Evolutionary conservation across 306 rosid species (phyloP).

Genomic region (Citrullus mucosospermus): DNA sequence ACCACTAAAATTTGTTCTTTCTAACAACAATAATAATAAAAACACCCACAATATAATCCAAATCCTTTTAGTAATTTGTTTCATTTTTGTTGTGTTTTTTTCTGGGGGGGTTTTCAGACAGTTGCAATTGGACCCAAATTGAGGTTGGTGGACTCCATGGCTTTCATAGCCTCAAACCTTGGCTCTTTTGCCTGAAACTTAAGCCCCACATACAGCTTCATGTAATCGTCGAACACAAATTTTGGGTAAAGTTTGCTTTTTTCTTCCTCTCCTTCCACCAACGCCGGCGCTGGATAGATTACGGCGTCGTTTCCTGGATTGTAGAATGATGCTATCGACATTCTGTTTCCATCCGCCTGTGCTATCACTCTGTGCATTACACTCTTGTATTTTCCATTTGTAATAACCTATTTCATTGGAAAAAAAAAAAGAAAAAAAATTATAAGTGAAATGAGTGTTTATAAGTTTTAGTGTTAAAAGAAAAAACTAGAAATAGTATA

Average conservation of each 20-base stretch:
- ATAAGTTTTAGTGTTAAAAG: too few species aligned
- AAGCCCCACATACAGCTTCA: conserved; percentile 76
- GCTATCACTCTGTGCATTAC: conserved; percentile 70
- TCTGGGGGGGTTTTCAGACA: conserved; percentile 10
- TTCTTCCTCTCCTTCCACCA: conserved; percentile 42
- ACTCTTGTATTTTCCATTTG: conserved; percentile 89
- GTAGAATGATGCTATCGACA: conserved; percentile 93
- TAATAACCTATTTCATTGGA: conserved; percentile 39
- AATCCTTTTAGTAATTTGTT: background rate
- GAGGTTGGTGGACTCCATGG: conserved; percentile 27
- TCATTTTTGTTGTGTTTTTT: too few species aligned
- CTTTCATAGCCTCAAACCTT: conserved; percentile 89
- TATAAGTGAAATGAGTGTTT: too few species aligned
- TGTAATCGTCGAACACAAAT: conserved; percentile 87
- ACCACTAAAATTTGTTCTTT: background rate
- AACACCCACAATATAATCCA: background rate
- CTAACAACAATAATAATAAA: background rate
- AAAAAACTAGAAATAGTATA: background rate
- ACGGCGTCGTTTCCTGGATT: conserved; percentile 84
- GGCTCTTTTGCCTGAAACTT: conserved; percentile 96
- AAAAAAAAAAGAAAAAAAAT: too few species aligned
- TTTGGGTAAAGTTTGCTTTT: conserved; percentile 54
- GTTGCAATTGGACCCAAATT: conserved; percentile 38
- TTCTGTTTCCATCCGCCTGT: conserved; percentile 63
- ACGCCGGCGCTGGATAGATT: conserved; percentile 63